phyloP scores from a whole-genome alignment of 169 alveolate species.

The Toxoplasma gondii region DNA sequence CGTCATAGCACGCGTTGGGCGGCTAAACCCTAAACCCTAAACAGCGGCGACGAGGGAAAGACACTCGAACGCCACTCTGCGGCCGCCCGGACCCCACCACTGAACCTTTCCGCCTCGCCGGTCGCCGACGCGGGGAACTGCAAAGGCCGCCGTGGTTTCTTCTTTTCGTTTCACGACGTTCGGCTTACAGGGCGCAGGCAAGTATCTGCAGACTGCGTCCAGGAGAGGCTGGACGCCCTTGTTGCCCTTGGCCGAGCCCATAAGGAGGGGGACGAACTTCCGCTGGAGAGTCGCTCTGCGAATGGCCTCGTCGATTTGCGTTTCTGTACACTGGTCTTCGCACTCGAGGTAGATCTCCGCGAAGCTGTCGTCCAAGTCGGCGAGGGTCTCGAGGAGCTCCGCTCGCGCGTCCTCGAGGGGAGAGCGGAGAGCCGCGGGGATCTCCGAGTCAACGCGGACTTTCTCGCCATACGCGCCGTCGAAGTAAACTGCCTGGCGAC shows the following conservation, averaged over 20 bases:
- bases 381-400: constrained; percentile 85
- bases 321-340: constrained; percentile 11
- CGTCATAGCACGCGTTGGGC: no score
- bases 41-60: no score
- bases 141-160: no score
- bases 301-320: constrained; percentile 65
- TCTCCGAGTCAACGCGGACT: constrained; percentile 74
- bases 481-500: constrained; percentile 84
- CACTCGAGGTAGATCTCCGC: constrained; percentile 89
- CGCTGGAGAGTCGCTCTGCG: constrained; percentile 72
- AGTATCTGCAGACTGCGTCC: constrained; percentile 92
- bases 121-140: no score
- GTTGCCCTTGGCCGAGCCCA: constrained; percentile 96
- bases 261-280: constrained; percentile 88
- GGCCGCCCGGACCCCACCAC: no score
- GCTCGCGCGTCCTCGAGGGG: constrained; percentile 73
- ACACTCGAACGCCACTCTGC: no score
- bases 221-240: constrained; percentile 94
- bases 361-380: constrained; percentile 93
- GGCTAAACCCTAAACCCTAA: no score
- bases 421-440: constrained; percentile 80
- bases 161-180: no score
- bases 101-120: no score
- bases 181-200: constrained; percentile 79
- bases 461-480: constrained; percentile 89